Evolutionary conservation across 208 protist genomes (phyloP), one percentile per base, ranked within the genome.

Genomic region (Trypanosoma caninum): DNA sequence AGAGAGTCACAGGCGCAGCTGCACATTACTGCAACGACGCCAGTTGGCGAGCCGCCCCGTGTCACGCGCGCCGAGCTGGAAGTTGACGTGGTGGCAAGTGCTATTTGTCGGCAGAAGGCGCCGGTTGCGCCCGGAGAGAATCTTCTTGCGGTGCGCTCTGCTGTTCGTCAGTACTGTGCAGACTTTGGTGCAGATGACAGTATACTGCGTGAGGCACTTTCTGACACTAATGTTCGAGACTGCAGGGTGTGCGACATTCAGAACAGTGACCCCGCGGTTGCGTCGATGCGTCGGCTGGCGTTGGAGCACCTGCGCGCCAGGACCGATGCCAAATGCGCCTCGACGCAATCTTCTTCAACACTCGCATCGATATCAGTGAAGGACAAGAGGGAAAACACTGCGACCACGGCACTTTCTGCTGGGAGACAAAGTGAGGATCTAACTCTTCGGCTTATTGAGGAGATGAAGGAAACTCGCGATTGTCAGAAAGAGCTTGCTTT

Each of bases 121-220:
- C 14, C 53, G 28, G 27, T 56, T 31, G 54, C 52, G 35, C 35
- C 70, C 0, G 79, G 79, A 0, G 78, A 72, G 40, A 79, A 87
- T 59, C 61, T 92, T 25, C 65, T 69, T 11, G 69, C 82, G 50
- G 72, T 72, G 5, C 78, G 82, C 11, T 67, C 72, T 0, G 50
- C 55, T 22, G 64, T 92, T 25, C 57, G 53, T 37, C 35, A 66
- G 25, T 92, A 89, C 69, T 92, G 89, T 65, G 41, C 46, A 1
- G 79, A 77, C 4, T 42, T 75, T 64, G 82, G 82, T 20, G 77
- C 87, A 20, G 25, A 77, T n/a, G 79, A 89, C 54, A 41, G 34
- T 28, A 60, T 81, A 55, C 79, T 79, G 6, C 57, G 71, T 23
- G 78, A 55, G 4, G 61, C 72, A 41, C 74, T 30, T 7, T 4